Conservation (phyloP, 345 rosid species). For the Firmiana major region DNA sequence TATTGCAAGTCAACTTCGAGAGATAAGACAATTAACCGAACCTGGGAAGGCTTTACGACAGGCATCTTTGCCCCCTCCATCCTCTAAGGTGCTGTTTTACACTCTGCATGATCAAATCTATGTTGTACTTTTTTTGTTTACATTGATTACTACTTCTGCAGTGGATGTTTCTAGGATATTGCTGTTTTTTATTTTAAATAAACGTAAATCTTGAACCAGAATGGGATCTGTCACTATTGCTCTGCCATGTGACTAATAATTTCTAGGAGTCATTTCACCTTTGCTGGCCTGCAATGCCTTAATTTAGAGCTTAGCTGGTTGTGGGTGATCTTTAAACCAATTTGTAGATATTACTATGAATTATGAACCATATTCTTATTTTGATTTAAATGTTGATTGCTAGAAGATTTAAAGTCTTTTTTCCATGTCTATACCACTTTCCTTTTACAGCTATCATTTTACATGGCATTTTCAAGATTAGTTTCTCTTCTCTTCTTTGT, state of each 20-base stretch:
- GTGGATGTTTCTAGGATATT: not conserved
- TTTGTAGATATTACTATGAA: not conserved
- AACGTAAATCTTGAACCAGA: not conserved
- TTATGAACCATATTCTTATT: not conserved
- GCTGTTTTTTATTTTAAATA: not conserved
- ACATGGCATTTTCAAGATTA: not conserved
- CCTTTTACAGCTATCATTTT: too few species aligned
- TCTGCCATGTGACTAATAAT: not conserved
- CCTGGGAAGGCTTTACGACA: constrained; percentile 35
- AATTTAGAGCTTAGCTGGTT: not conserved
- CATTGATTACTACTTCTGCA: not conserved
- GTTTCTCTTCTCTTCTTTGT: not conserved
- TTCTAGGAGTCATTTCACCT: not conserved
- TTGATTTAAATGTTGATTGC: not conserved
- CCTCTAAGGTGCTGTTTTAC: constrained; percentile 44
- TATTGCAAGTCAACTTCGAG: constrained; percentile 41
- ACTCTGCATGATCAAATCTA: not conserved
- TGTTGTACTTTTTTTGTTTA: not conserved
- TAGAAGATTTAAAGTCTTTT: not conserved
- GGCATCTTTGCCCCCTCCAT: constrained; percentile 51
- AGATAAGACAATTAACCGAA: constrained; percentile 35
- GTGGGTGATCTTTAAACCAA: not conserved
- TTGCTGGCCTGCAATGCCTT: not conserved
- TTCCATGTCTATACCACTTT: not conserved
- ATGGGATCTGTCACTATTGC: not conserved